These are phyloP conservation scores for Plasmodiophora brassicae DNA, from an alignment of 208 protist species.

Conservation along the genomic window DNA sequence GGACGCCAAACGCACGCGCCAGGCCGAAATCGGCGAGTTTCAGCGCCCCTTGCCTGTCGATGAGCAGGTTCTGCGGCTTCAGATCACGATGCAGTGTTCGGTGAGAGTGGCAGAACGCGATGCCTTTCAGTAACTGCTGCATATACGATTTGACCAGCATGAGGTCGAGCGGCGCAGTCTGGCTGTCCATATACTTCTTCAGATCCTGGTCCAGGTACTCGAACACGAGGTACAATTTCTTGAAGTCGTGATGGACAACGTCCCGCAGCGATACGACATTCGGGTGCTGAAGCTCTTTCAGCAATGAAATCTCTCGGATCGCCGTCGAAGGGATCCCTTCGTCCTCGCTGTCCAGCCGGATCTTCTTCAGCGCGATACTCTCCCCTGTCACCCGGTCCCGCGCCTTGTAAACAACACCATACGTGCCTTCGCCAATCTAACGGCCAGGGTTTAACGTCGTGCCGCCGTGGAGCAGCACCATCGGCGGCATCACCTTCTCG, in stretches of 20 bases:
- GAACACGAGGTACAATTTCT: conserved; percentile 90
- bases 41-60: conserved; percentile 67
- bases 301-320: conserved; percentile 92
- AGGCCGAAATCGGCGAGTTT: conserved; percentile 75
- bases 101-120: conserved; percentile 76
- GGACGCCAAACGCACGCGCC: conserved; percentile 85
- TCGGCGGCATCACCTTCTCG: conserved; percentile 35
- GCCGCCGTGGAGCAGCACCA: not conserved
- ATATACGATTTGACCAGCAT: conserved; percentile 50
- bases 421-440: conserved; percentile 90
- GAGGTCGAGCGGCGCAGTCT: not conserved
- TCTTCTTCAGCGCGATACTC: conserved; percentile 94
- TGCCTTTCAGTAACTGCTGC: conserved; percentile 70
- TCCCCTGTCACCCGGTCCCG: conserved; percentile 62
- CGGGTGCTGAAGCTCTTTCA: conserved; percentile 91
- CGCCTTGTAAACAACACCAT: conserved; percentile 92
- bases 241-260: conserved; percentile 82
- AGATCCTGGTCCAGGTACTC: conserved; percentile 91
- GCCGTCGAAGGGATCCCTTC: conserved; percentile 93
- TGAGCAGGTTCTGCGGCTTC: conserved; percentile 80
- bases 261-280: conserved; percentile 83
- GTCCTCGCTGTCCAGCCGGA: conserved; percentile 87
- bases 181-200: conserved; percentile 72
- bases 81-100: conserved; percentile 78
- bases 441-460: not conserved